A percentile compares a stretch with the other conserved stretches of the same genome.
These are phyloP conservation scores for Alternaria ethzedia DNA, from an alignment of 2,329 filamentous ascomycete genomes.

Conservation along the genomic window DNA sequence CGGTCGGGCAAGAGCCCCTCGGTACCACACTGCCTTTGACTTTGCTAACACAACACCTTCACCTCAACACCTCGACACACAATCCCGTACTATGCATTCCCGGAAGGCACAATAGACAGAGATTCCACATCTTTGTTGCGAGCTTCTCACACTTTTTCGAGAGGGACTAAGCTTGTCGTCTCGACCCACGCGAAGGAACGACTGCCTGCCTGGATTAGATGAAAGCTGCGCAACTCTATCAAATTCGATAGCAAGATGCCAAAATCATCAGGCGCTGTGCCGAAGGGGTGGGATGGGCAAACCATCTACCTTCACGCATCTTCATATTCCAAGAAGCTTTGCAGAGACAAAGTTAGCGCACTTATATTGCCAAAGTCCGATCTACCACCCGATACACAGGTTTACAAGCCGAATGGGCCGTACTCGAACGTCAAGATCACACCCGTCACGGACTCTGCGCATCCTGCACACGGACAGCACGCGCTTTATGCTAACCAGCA, in stretches of 20 bases:
- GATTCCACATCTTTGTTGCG: neutral
- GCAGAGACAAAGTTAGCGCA: slow-evolving; percentile 25
- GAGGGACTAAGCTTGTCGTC: neutral
- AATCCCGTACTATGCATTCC: neutral
- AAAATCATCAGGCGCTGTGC: slow-evolving; percentile 14
- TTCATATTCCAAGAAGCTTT: slow-evolving; percentile 41
- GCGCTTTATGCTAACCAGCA: slow-evolving; percentile 57
- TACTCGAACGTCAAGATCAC: slow-evolving; percentile 51
- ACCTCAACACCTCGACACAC: neutral
- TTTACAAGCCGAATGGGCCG: slow-evolving; percentile 31
- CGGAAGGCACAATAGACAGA: neutral
- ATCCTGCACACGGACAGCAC: slow-evolving; percentile 57
- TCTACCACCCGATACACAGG: slow-evolving; percentile 18
- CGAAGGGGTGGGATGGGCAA: slow-evolving; percentile 41
- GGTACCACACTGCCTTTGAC: neutral
- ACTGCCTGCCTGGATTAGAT: neutral
- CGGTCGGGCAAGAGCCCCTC: slow-evolving; percentile 4
- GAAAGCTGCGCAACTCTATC: neutral
- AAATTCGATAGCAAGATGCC: neutral
- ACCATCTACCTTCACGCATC: slow-evolving; percentile 37
- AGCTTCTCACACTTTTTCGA: neutral
- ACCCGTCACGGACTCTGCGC: slow-evolving; percentile 48
- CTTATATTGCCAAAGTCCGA: slow-evolving; percentile 29
- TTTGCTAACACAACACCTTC: neutral
- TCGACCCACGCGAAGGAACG: neutral